These are phyloP conservation scores for Boletus subcaerulescens DNA, from an alignment of 768 basidiomycete genomes.

Conservation along the genomic window DNA sequence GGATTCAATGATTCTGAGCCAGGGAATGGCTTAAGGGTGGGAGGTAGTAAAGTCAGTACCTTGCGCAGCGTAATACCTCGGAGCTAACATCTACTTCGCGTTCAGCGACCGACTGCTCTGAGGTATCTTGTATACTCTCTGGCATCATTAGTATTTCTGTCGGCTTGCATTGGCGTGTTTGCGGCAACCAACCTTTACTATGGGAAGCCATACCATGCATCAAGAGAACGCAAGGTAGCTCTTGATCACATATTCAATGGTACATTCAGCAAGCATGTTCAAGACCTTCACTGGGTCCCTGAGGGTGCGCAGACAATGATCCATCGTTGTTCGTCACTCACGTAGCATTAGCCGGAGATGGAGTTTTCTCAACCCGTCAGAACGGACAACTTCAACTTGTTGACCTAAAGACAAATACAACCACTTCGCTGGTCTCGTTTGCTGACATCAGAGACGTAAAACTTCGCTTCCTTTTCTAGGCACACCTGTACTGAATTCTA, in stretches of 20 bases:
- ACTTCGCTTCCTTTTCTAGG: background rate
- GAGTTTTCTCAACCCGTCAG: constrained; percentile 72
- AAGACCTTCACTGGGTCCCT: constrained; percentile 77
- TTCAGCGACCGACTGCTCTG: constrained; percentile 50
- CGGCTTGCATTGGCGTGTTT: constrained; percentile 70
- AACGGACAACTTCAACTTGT: constrained; percentile 72
- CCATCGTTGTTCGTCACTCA: constrained; percentile 1
- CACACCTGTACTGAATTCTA: constrained; percentile 1
- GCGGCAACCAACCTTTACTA: constrained; percentile 69
- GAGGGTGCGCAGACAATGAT: constrained; percentile 60
- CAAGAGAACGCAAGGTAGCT: constrained; percentile 64
- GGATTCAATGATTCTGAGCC: constrained; percentile 24
- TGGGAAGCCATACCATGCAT: constrained; percentile 47
- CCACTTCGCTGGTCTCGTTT: constrained; percentile 54
- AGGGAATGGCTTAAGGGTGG: constrained; percentile 34
- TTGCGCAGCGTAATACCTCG: background rate
- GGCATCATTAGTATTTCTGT: constrained; percentile 53
- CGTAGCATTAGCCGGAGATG: constrained; percentile 77
- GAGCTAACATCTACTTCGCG: constrained; percentile 5
- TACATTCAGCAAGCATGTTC: constrained; percentile 58
- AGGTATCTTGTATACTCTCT: constrained; percentile 64
- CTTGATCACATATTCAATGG: constrained; percentile 94
- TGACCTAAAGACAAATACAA: constrained; percentile 73
- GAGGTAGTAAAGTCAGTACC: constrained; percentile 35
- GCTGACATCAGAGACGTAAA: constrained; percentile 66